Evolutionary conservation across 805 yeast genomes (phyloP).

Genomic region (Pichia eremophila): DNA sequence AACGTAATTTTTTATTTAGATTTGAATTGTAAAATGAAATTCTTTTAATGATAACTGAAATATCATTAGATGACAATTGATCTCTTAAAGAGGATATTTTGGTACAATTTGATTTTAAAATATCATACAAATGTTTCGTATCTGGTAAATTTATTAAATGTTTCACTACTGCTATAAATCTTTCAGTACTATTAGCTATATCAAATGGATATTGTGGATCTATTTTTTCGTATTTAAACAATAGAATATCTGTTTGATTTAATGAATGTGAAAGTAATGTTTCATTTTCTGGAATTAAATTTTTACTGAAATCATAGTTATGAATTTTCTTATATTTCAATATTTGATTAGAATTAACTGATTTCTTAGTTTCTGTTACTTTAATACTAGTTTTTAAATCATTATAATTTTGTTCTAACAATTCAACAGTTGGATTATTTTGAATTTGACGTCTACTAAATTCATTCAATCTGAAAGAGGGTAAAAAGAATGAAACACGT

Average conservation of each 20-base stretch:
- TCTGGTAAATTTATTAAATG: neutral
- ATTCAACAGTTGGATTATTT: slow-evolving; percentile 3
- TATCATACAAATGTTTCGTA: slow-evolving; percentile 3
- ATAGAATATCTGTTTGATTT: neutral
- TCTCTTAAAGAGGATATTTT: neutral
- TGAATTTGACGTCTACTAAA: slow-evolving; percentile 6
- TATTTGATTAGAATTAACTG: neutral
- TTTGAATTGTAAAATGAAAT: slow-evolving; percentile 1
- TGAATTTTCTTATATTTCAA: neutral
- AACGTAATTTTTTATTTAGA: neutral
- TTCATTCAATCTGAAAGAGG: slow-evolving; percentile 8
- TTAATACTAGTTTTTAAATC: neutral
- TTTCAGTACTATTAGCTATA: neutral
- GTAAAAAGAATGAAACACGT: slow-evolving; percentile 8
- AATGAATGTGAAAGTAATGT: neutral
- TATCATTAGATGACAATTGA: slow-evolving; percentile 3
- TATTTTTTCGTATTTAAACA: neutral
- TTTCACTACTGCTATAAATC: neutral
- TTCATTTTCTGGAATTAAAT: neutral
- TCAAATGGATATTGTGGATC: neutral
- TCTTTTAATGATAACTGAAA: slow-evolving; percentile 7
- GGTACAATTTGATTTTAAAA: neutral
- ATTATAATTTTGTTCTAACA: slow-evolving; percentile 4
- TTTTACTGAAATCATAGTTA: neutral
- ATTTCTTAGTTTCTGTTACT: neutral